A percentile compares a stretch with the other conserved stretches of the same genome.
Evolutionary conservation across 2,329 filamentous ascomycete genomes (phyloP).

Genomic region (Clarireedia paspali): DNA sequence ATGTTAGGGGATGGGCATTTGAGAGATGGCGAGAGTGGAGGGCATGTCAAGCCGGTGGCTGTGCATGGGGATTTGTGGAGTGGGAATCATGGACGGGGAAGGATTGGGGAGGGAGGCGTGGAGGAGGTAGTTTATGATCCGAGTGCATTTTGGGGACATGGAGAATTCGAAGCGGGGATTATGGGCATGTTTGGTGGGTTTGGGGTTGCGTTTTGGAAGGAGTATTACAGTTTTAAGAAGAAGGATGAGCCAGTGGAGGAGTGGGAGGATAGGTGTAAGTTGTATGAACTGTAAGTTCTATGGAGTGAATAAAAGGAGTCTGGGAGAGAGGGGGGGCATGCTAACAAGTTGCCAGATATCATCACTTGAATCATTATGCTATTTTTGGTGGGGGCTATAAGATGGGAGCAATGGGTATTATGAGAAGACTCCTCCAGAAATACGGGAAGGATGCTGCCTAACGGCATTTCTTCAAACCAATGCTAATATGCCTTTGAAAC

Average conservation of each 20-base stretch:
- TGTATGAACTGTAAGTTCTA: constrained; percentile 72
- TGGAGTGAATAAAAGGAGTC: not conserved
- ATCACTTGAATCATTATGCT: constrained; percentile 70
- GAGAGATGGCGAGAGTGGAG: constrained; percentile 36
- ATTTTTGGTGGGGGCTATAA: constrained; percentile 77
- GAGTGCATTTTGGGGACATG: constrained; percentile 74
- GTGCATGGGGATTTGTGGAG: constrained; percentile 93
- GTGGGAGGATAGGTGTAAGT: constrained; percentile 70
- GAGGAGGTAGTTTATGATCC: constrained; percentile 82
- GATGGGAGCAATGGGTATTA: constrained; percentile 68
- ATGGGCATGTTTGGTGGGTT: constrained; percentile 98
- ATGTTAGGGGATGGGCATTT: constrained; percentile 65
- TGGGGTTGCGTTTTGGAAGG: constrained; percentile 59
- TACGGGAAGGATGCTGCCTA: constrained; percentile 43
- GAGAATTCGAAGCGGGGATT: constrained; percentile 85
- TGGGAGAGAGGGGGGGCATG: not conserved
- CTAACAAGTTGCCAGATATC: constrained; percentile 50
- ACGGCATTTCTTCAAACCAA: no score
- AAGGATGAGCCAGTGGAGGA: constrained; percentile 75
- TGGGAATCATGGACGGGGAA: constrained; percentile 67
- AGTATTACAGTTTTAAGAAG: constrained; percentile 68
- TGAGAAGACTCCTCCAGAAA: constrained; percentile 64
- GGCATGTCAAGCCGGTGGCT: constrained; percentile 64
- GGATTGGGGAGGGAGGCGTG: constrained; percentile 44
- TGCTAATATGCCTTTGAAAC: not conserved